Evolutionary conservation across 495 filamentous ascomycete genomes (phyloP).

Genomic region (Lophiostoma macrostomum): DNA sequence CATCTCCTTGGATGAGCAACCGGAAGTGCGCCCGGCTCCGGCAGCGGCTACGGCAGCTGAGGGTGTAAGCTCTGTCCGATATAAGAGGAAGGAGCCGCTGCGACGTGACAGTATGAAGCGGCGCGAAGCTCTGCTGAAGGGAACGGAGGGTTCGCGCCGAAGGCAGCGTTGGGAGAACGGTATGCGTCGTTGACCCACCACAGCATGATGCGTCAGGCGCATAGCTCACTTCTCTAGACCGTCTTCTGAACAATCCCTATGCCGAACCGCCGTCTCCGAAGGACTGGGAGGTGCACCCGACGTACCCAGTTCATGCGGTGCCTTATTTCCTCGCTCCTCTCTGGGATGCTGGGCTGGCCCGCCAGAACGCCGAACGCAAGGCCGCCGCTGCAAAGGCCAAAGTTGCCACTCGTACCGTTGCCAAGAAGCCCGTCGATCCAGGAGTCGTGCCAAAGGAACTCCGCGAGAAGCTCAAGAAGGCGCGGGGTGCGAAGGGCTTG

Average conservation of each 20-base stretch:
- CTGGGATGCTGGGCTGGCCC: constrained; percentile 71
- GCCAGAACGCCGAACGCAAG: constrained; percentile 34
- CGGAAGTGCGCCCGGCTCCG: background rate
- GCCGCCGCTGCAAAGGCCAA: constrained; percentile 43
- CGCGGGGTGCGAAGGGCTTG: constrained; percentile 56
- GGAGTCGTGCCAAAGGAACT: constrained; percentile 60
- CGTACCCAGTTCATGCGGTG: constrained; percentile 68
- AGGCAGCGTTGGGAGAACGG: constrained; percentile 95
- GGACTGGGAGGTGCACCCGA: constrained; percentile 79
- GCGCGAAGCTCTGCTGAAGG: constrained; percentile 79
- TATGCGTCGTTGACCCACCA: constrained; percentile 40
- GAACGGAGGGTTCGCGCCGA: constrained; percentile 86
- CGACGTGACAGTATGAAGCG: constrained; percentile 61
- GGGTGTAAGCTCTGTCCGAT: constrained; percentile 5
- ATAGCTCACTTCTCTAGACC: constrained; percentile 54
- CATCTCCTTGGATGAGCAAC: constrained; percentile 39
- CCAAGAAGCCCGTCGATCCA: constrained; percentile 38
- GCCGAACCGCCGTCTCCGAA: constrained; percentile 72
- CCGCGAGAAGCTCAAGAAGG: constrained; percentile 63
- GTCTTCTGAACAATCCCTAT: constrained; percentile 80
- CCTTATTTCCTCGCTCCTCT: constrained; percentile 87
- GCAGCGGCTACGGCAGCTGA: constrained; percentile 9
- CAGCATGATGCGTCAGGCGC: background rate
- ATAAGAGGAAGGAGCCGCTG: constrained; percentile 38
- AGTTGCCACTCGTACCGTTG: constrained; percentile 28